A percentile compares a stretch with the other conserved stretches of the same genome.
Conservation (phyloP, 305 asterid species). For the Fraxinus baroniana region DNA sequence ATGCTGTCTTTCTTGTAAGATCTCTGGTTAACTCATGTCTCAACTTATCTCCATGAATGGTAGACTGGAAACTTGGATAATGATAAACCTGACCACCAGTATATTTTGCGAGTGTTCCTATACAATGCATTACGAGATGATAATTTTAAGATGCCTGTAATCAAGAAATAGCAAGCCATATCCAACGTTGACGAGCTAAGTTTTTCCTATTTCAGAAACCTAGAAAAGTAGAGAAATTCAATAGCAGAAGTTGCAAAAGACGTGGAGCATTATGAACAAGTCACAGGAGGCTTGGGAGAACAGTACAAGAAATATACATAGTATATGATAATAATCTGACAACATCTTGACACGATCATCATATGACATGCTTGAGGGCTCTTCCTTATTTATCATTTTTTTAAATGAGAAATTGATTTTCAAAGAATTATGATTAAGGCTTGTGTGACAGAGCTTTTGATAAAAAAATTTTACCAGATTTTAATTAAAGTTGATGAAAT, state of each 20-base stretch:
- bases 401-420: neutral
- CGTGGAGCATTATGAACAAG: neutral
- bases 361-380: neutral
- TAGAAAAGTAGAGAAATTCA: neutral
- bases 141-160: constrained; percentile 17
- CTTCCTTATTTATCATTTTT: neutral
- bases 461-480: too few species aligned
- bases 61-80: constrained; percentile 79
- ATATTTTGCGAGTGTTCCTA: constrained; percentile 94
- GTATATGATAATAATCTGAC: neutral
- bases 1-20: constrained; percentile 93
- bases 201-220: neutral
- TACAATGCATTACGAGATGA: constrained; percentile 25
- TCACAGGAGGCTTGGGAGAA: neutral
- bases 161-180: constrained; percentile 16
- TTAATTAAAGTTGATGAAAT: neutral
- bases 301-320: neutral
- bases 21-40: constrained; percentile 83
- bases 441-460: neutral
- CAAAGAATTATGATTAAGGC: neutral
- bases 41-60: constrained; percentile 68
- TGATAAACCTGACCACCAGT: constrained; percentile 96
- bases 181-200: neutral
- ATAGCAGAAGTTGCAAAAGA: neutral
- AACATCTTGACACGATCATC: neutral